phyloP scores from a whole-genome alignment of 345 rosid genomes.

The Brassica cretica region DNA sequence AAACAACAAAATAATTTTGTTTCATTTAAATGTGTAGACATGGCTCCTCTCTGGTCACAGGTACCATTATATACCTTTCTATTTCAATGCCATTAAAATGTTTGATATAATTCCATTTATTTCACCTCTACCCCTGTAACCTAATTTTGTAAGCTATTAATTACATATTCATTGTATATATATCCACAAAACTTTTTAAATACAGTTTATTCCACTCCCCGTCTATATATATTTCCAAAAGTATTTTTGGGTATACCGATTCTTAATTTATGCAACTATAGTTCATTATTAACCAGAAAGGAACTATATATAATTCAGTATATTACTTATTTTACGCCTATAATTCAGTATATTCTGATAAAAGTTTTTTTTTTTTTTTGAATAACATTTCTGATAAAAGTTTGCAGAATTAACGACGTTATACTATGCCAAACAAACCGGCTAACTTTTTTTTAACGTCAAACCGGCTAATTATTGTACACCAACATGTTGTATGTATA shows the following conservation, averaged over 20 bases:
- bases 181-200: background rate
- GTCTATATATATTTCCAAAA: background rate
- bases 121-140: constrained; percentile 30
- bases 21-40: constrained; percentile 19
- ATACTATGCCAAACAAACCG: constrained; percentile 8
- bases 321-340: background rate
- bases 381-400: background rate
- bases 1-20: background rate
- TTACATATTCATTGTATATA: background rate
- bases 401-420: constrained; percentile 13
- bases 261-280: background rate
- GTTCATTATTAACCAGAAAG: background rate
- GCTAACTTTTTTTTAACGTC: too few relatives aligned
- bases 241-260: background rate
- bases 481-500: constrained; percentile 21
- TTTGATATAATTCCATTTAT: constrained; percentile 25
- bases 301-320: background rate
- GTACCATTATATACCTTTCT: constrained; percentile 22
- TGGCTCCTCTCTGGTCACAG: constrained; percentile 24
- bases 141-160: constrained; percentile 30
- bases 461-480: constrained; percentile 32
- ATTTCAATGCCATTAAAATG: constrained; percentile 23
- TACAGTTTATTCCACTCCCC: background rate
- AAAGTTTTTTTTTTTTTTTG: too few relatives aligned
- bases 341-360: background rate